A percentile compares a stretch with the other conserved stretches of the same genome.
Conservation (phyloP, 2,329 filamentous ascomycete genomes). For the Neofusicoccum parvum region DNA sequence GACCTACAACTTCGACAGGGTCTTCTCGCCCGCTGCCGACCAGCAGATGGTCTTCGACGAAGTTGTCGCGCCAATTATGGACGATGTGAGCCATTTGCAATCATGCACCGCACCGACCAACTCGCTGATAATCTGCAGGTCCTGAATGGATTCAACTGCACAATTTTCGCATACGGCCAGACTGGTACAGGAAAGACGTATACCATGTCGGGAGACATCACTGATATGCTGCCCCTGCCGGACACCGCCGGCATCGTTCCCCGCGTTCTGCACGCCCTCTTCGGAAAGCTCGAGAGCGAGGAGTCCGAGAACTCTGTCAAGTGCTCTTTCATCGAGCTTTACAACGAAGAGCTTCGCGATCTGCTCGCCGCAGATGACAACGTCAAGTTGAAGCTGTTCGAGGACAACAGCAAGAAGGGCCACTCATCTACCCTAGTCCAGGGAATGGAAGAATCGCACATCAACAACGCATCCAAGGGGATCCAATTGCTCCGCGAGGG, state of each 20-base stretch:
- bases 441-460: slow-evolving; percentile 96
- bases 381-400: slow-evolving; percentile 90
- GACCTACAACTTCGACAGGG: slow-evolving; percentile 94
- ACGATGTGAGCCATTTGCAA: slow-evolving; percentile 65
- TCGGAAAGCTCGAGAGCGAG: slow-evolving; percentile 78
- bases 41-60: slow-evolving; percentile 95
- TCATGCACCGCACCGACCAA: no score
- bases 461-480: slow-evolving; percentile 80
- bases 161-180: slow-evolving; percentile 97
- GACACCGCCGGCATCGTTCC: slow-evolving; percentile 96
- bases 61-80: slow-evolving; percentile 87
- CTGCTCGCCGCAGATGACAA: slow-evolving; percentile 79
- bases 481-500: slow-evolving; percentile 87
- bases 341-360: slow-evolving; percentile 96
- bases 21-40: slow-evolving; percentile 93
- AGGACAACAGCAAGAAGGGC: slow-evolving; percentile 86
- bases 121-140: slow-evolving; percentile 60
- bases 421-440: slow-evolving; percentile 85
- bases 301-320: slow-evolving; percentile 86
- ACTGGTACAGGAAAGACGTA: slow-evolving; percentile 99
- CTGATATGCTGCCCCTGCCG: slow-evolving; percentile 82
- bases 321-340: slow-evolving; percentile 97
- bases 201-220: slow-evolving; percentile 99
- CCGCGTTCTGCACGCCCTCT: slow-evolving; percentile 82
- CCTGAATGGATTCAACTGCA: slow-evolving; percentile 93